These are phyloP conservation scores for Yarrowia sp. DNA, from an alignment of 805 yeast genomes.

Conservation along the genomic window DNA sequence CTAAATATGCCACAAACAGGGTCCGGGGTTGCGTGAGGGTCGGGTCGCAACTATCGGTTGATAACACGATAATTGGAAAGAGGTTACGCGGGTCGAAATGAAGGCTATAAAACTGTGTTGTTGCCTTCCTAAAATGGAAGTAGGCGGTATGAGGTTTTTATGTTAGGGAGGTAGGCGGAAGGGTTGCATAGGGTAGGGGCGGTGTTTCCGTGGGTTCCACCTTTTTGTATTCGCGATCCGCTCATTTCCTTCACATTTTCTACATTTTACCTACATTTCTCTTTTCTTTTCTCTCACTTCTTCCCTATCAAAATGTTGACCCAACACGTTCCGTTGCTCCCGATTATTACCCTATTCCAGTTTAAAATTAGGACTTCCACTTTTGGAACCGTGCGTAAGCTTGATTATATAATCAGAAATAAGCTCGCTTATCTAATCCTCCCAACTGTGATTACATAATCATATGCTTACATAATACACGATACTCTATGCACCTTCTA, in stretches of 20 bases:
- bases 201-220: neutral
- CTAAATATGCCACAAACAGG: slow-evolving; percentile 38
- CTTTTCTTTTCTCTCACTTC: neutral
- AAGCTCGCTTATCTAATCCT: too few relatives aligned
- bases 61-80: slow-evolving; percentile 36
- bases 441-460: too few relatives aligned
- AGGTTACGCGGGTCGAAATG: slow-evolving; percentile 29
- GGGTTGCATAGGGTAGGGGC: too few relatives aligned
- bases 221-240: too few relatives aligned
- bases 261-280: neutral
- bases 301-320: neutral
- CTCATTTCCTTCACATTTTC: too few relatives aligned
- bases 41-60: slow-evolving; percentile 39
- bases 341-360: slow-evolving; percentile 6
- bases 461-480: neutral
- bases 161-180: neutral
- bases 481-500: slow-evolving; percentile 13
- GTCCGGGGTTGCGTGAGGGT: slow-evolving; percentile 26
- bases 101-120: slow-evolving; percentile 17
- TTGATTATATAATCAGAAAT: too few relatives aligned
- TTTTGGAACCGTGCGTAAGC: neutral
- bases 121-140: slow-evolving; percentile 37
- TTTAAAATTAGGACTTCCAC: slow-evolving; percentile 3
- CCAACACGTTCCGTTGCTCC: slow-evolving; percentile 27
- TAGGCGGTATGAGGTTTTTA: neutral